Conservation (phyloP, 306 rosid species). For the Medicago lupulina region DNA sequence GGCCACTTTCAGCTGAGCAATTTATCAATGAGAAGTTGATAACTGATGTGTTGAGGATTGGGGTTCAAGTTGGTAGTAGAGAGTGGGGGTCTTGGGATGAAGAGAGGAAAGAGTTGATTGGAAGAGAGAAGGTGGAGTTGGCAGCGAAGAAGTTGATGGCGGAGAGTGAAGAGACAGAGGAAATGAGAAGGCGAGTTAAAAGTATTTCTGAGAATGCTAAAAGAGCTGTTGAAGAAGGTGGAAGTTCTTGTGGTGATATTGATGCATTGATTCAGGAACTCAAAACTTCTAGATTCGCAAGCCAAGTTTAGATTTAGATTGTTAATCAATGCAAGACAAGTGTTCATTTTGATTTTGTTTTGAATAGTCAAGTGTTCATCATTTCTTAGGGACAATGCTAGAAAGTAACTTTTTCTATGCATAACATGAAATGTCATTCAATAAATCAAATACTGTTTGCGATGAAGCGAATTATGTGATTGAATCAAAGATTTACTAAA, state of each 20-base stretch:
- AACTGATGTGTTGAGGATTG: slow-evolving; percentile 54
- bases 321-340: slow-evolving; percentile 2
- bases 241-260: slow-evolving; percentile 51
- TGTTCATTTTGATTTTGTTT: too few relatives aligned
- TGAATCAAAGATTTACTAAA: too few relatives aligned
- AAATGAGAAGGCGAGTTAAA: slow-evolving; percentile 54
- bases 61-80: slow-evolving; percentile 65
- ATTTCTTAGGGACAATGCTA: neutral
- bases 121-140: slow-evolving; percentile 54
- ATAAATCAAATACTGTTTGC: too few relatives aligned
- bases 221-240: slow-evolving; percentile 60
- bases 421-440: too few relatives aligned
- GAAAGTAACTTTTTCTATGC: too few relatives aligned
- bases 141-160: slow-evolving; percentile 62
- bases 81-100: slow-evolving; percentile 55
- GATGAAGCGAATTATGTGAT: too few relatives aligned
- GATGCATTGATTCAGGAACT: slow-evolving; percentile 56
- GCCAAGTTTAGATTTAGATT: neutral
- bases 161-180: slow-evolving; percentile 53
- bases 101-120: slow-evolving; percentile 47
- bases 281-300: neutral
- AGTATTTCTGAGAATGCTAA: slow-evolving; percentile 48
- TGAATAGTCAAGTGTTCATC: neutral
- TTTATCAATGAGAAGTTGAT: slow-evolving; percentile 74
- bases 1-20: slow-evolving; percentile 81